These are phyloP conservation scores for Coemansia sp. DNA, from an alignment of 192 early-diverging fungal genomes.

Conservation along the genomic window DNA sequence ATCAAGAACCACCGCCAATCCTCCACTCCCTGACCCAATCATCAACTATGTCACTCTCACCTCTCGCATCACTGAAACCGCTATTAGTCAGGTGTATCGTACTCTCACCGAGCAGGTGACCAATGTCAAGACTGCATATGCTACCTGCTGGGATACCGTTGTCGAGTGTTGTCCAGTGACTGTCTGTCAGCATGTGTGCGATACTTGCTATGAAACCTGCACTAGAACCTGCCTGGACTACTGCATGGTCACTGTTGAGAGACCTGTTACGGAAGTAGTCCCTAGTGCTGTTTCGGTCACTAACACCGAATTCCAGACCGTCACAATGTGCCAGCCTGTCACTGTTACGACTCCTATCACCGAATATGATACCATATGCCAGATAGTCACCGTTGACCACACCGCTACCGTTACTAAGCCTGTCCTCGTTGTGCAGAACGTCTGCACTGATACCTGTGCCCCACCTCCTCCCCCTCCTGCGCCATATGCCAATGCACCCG, in stretches of 20 bases:
- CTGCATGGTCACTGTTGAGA: conserved; percentile 35
- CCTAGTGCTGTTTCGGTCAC: conserved; percentile 26
- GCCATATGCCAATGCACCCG: conserved; percentile 9
- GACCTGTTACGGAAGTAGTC: conserved; percentile 25
- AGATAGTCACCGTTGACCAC: conserved; percentile 43
- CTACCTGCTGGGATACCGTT: conserved; percentile 36
- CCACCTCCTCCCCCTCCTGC: conserved; percentile 14
- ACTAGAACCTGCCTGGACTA: conserved; percentile 38
- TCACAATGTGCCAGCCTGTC: conserved; percentile 50
- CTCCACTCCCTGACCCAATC: background rate
- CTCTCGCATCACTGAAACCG: conserved; percentile 7
- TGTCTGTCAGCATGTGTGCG: conserved; percentile 31
- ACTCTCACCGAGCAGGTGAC: conserved; percentile 27
- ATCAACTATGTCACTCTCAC: background rate
- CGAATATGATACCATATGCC: conserved; percentile 48
- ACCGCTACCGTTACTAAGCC: conserved; percentile 47
- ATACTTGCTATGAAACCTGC: conserved; percentile 41
- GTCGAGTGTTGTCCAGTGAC: conserved; percentile 48
- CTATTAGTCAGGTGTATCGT: conserved; percentile 15
- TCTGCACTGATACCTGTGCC: conserved; percentile 31
- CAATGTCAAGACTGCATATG: conserved; percentile 10
- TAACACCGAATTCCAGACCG: conserved; percentile 27
- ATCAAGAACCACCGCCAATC: conserved; percentile 15
- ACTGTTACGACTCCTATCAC: conserved; percentile 36
- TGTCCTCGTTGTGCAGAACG: conserved; percentile 47